These are phyloP conservation scores for Thuidium tamariscinum DNA, from an alignment of 225 moss, liverwort and hornwort genomes.

Conservation along the genomic window DNA sequence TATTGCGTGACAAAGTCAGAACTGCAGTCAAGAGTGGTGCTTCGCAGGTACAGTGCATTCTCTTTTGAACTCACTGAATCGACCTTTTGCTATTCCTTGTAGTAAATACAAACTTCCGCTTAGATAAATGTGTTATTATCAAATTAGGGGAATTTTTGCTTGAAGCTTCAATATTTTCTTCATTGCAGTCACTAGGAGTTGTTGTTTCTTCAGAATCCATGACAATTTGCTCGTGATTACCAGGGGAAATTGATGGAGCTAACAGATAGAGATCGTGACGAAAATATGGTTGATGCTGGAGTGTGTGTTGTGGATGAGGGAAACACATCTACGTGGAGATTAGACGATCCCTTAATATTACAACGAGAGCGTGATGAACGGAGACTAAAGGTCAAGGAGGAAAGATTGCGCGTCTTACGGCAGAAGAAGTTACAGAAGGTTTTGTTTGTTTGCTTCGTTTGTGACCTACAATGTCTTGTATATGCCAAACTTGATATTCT, in stretches of 20 bases:
- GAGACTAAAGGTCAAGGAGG: slow-evolving; percentile 41
- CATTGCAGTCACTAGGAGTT: not conserved
- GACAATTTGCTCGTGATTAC: not conserved
- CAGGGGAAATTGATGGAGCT: slow-evolving; percentile 56
- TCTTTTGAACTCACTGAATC: not conserved
- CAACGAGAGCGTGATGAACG: slow-evolving; percentile 69
- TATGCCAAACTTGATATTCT: not conserved
- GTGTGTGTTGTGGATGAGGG: slow-evolving; percentile 64
- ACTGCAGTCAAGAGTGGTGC: slow-evolving; percentile 44
- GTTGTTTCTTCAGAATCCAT: not conserved
- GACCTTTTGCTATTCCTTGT: not conserved
- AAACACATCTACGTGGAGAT: slow-evolving; percentile 54
- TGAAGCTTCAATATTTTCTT: not conserved
- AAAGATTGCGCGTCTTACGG: slow-evolving; percentile 39
- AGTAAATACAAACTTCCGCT: not conserved
- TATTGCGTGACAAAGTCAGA: slow-evolving; percentile 66
- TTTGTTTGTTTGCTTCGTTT: not conserved
- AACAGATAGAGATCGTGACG: slow-evolving; percentile 65
- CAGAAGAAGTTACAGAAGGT: slow-evolving; percentile 49
- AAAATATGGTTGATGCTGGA: slow-evolving; percentile 67
- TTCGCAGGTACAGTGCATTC: slow-evolving; percentile 31
- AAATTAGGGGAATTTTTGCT: not conserved
- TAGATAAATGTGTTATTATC: not conserved
- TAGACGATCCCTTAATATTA: slow-evolving; percentile 50
- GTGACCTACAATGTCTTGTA: not conserved